Percentiles rank a stretch among this genome's conserved stretches.
Evolutionary conservation across 2,329 filamentous ascomycete species (phyloP).

Genomic region (Keithomyces neogunnii): DNA sequence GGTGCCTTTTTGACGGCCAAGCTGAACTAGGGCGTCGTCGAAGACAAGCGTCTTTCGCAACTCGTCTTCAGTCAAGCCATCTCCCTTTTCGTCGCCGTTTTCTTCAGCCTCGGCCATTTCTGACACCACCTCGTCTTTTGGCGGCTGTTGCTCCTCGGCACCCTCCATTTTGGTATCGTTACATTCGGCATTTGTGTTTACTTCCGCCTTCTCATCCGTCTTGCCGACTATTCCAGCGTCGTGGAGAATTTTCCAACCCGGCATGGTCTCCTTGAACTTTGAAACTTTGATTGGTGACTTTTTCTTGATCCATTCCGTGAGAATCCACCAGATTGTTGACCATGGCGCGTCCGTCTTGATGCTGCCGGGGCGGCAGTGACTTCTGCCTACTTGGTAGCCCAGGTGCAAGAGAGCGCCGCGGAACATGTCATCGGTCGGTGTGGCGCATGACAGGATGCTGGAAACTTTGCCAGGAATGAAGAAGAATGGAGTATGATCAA

Average conservation of each 20-base stretch:
- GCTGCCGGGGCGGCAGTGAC: slow-evolving; percentile 81
- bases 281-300: slow-evolving; percentile 68
- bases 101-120: slow-evolving; percentile 12
- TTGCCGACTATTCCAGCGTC: slow-evolving; percentile 28
- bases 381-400: slow-evolving; percentile 76
- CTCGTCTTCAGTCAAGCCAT: slow-evolving; percentile 20
- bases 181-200: slow-evolving; percentile 8
- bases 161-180: slow-evolving; percentile 27
- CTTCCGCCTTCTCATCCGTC: slow-evolving; percentile 10
- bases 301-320: slow-evolving; percentile 84
- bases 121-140: slow-evolving; percentile 2
- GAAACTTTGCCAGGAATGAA: slow-evolving; percentile 68
- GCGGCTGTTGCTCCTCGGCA: slow-evolving; percentile 19
- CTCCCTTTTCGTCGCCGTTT: slow-evolving; percentile 13
- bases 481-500: slow-evolving; percentile 79
- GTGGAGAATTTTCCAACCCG: slow-evolving; percentile 62
- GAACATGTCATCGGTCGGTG: slow-evolving; percentile 70
- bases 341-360: slow-evolving; percentile 93
- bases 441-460: slow-evolving; percentile 68
- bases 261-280: slow-evolving; percentile 58
- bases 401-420: slow-evolving; percentile 73
- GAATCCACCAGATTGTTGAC: slow-evolving; percentile 83
- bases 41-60: slow-evolving; percentile 59
- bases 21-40: slow-evolving; percentile 65
- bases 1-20: slow-evolving; percentile 61